These are phyloP conservation scores for Diacronema lutheri DNA, from an alignment of 78 protist species.

Conservation along the genomic window DNA sequence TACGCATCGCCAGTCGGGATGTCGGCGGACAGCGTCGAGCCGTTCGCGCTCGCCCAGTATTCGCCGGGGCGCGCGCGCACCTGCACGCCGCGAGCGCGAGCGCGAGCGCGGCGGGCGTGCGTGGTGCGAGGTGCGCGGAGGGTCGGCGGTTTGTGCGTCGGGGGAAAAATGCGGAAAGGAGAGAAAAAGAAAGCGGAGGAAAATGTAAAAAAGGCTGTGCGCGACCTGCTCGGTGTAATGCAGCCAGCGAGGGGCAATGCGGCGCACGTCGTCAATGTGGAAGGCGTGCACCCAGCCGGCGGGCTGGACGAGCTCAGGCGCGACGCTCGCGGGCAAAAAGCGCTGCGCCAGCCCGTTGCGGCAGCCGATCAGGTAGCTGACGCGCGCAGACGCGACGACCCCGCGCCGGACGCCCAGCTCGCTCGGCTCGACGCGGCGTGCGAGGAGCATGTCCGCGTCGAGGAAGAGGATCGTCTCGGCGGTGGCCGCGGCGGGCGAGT, in stretches of 20 bases:
- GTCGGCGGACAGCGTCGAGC: background rate
- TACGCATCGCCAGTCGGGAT: background rate
- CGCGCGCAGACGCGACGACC: background rate
- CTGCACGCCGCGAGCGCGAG: no score
- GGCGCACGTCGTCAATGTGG: background rate
- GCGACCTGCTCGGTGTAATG: background rate
- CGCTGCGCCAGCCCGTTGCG: background rate
- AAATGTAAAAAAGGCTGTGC: no score
- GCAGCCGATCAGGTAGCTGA: background rate
- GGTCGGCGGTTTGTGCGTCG: no score
- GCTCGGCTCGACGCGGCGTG: background rate
- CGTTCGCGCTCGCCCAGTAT: background rate
- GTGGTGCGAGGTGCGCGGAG: no score
- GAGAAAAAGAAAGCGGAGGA: no score
- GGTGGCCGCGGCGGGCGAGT: no score
- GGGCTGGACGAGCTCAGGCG: background rate
- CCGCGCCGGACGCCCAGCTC: background rate
- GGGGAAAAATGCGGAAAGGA: no score
- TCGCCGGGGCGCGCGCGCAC: background rate
- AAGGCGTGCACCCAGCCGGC: background rate
- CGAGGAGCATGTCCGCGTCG: conserved; percentile 9
- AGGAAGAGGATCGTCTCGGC: background rate
- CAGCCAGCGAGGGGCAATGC: conserved; percentile 4
- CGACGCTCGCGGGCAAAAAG: background rate
- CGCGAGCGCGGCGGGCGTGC: no score